phyloP scores from a whole-genome alignment of 176 grass and related monocot genomes.

The Zoysia pacifica region DNA sequence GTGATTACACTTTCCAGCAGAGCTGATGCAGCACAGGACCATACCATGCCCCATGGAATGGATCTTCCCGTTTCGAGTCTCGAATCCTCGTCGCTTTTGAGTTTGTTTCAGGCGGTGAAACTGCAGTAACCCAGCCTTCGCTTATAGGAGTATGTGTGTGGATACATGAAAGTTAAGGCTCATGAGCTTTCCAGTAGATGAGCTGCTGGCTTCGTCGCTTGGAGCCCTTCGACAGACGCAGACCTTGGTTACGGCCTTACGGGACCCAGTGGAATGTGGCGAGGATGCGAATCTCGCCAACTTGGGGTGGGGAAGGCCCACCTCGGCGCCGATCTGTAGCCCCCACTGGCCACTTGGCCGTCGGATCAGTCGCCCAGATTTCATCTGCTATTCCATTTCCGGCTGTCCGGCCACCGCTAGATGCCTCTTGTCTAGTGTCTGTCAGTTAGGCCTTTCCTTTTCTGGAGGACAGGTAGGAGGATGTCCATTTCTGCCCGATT shows the following conservation, averaged over 20 bases:
- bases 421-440: background rate
- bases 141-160: too few species aligned
- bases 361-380: background rate
- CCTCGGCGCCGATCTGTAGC: background rate
- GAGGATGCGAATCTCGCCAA: background rate
- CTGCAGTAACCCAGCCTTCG: too few species aligned
- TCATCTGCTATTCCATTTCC: background rate
- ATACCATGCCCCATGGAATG: too few species aligned
- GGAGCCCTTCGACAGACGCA: too few species aligned
- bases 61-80: too few species aligned
- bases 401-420: background rate
- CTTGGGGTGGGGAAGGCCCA: background rate
- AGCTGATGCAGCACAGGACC: too few species aligned
- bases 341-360: background rate
- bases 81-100: too few species aligned
- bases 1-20: too few species aligned
- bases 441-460: background rate
- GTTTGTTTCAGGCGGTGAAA: too few species aligned
- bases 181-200: too few species aligned
- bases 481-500: background rate
- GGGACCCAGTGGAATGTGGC: background rate
- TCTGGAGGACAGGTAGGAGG: background rate
- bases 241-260: background rate
- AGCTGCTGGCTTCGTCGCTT: too few species aligned
- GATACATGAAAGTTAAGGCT: too few species aligned